A percentile compares a stretch with the other conserved stretches of the same genome.
These are phyloP conservation scores for Hibiscus tridactylites DNA, from an alignment of 345 rosid genomes.

Conservation along the genomic window DNA sequence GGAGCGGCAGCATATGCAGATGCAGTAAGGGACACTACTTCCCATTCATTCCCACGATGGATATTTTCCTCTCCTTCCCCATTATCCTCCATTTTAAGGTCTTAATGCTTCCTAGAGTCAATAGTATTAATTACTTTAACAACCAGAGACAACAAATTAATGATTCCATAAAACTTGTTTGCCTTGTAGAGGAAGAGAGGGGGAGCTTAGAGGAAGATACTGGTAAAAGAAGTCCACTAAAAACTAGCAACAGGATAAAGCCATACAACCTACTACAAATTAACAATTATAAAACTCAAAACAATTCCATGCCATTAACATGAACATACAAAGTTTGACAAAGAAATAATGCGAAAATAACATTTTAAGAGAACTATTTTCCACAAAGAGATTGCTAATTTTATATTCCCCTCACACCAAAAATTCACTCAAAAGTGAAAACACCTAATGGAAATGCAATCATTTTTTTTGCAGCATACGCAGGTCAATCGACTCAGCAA, in stretches of 20 bases:
- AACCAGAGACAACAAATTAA: background rate
- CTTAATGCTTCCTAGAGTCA: slow-evolving; percentile 1
- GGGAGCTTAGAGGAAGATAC: background rate
- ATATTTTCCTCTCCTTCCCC: slow-evolving; percentile 34
- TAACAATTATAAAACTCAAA: background rate
- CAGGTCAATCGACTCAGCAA: background rate
- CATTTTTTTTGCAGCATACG: background rate
- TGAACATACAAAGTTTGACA: background rate
- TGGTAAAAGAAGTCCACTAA: background rate
- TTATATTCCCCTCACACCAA: background rate
- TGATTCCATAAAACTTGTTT: background rate
- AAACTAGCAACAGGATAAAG: background rate
- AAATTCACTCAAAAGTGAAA: too few relatives aligned
- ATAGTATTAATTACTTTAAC: background rate
- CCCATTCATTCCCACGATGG: slow-evolving; percentile 78
- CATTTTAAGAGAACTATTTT: background rate
- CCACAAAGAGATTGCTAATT: background rate
- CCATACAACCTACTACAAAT: background rate
- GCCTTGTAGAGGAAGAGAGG: background rate
- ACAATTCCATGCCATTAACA: background rate
- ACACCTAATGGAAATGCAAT: too few relatives aligned
- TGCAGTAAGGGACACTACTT: slow-evolving; percentile 87
- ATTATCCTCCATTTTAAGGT: slow-evolving; percentile 46
- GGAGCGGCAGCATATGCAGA: slow-evolving; percentile 92
- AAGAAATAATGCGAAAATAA: background rate